Evolutionary conservation across 768 basidiomycete species (phyloP).

Genomic region (Kwoniella europaea): DNA sequence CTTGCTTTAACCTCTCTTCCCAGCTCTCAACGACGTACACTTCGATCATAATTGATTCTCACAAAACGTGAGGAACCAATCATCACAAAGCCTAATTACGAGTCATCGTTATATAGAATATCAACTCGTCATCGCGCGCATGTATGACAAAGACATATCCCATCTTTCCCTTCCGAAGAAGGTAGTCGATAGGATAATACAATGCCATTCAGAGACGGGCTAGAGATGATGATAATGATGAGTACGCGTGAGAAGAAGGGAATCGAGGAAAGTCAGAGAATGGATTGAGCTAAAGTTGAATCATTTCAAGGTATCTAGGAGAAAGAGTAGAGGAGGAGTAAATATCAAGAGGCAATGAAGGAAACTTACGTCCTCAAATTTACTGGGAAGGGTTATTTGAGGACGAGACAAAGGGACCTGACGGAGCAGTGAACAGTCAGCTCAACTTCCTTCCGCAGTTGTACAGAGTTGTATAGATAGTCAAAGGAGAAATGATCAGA

Average conservation of each 20-base stretch:
- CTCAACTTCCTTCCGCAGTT: neutral
- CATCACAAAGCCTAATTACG: slow-evolving; percentile 29
- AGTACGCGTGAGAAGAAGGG: slow-evolving; percentile 27
- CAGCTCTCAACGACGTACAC: slow-evolving; percentile 29
- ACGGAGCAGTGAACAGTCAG: neutral
- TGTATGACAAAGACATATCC: slow-evolving; percentile 9
- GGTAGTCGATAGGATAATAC: slow-evolving; percentile 24
- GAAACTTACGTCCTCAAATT: slow-evolving; percentile 3
- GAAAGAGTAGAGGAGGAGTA: neutral
- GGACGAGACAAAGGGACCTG: slow-evolving; percentile 1
- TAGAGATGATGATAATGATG: slow-evolving; percentile 26
- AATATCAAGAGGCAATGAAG: too few relatives aligned
- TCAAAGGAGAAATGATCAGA: slow-evolving; percentile 34
- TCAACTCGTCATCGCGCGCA: slow-evolving; percentile 36
- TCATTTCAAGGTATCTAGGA: slow-evolving; percentile 35
- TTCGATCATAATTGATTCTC: slow-evolving; percentile 19
- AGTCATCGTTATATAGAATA: slow-evolving; percentile 16
- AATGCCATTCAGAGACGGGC: slow-evolving; percentile 15
- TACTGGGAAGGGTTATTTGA: neutral
- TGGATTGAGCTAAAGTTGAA: slow-evolving; percentile 58
- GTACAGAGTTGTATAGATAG: neutral
- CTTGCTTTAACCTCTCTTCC: slow-evolving; percentile 32
- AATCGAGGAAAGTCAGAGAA: slow-evolving; percentile 49
- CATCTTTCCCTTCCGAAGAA: slow-evolving; percentile 8
- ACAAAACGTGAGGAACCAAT: slow-evolving; percentile 37